Base-by-base conservation (phyloP, 1,284 basidiomycete genomes). In the Melanopsichium pennsylvanicum region DNA sequence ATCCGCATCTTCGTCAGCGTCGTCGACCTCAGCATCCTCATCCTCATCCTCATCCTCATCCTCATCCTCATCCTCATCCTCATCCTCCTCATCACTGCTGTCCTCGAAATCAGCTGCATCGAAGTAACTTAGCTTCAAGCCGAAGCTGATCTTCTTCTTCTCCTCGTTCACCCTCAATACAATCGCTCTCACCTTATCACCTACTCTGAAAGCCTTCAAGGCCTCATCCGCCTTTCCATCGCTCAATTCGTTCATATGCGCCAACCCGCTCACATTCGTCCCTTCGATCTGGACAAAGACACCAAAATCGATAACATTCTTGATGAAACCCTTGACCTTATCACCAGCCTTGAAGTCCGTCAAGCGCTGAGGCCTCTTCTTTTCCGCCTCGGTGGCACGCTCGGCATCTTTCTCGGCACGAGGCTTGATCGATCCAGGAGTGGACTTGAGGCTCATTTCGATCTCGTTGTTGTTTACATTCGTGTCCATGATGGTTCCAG, bases 81-180 rank as follows among this genome's bases (percentile, higher is more conserved):
- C 87, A 23, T 85, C 86, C 29, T 81, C 82, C 13, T 74, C 79
- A 3, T 75, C 80, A 31, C 72, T 76, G 10, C 63, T 69, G 15
- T 72, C 74, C 44, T 70, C 78, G 41, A 75, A 81, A 52, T 83
- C 83, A 40, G 81, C 82, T 25, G 77, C 79, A 18, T 69, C 67
- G 80, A 97, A 95, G 82, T 90, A 89, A 40, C 90, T 94, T 29
- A 91, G 91, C 82, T 96, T 97, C 62, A 97, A 84, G 47, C 92
- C 90, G 37, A 98, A 86, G 38, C 90, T 90, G 68, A 97, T 88
- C 46, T 90, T 89, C 41, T 86, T 87, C 82, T 91, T 93, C 67
- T 87, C 86, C 5, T 74, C 71, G 74, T 94, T 89, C 40, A 95
- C 84, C 10, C 86, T 86, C 40, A 90, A 81, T 39, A 98, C 86